Base-by-base conservation (phyloP, 2,329 filamentous ascomycete genomes). In the Dryadomyces sulphureus region DNA sequence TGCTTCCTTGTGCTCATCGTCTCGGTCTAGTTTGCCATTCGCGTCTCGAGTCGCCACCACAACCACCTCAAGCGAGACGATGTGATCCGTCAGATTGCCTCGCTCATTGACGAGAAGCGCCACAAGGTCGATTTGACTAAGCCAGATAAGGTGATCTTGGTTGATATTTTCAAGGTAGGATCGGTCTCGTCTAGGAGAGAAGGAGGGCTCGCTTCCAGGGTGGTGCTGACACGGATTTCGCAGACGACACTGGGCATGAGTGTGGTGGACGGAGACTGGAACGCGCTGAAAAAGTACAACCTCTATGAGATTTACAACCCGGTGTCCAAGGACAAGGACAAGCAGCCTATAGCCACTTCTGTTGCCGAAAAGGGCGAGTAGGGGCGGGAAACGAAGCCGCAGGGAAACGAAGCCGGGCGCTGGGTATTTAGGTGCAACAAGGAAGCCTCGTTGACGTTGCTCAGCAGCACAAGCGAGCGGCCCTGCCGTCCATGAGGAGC, bases 101-200 rank as follows among this genome's bases (percentile, higher is more conserved):
- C 68, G 35, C 64, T 79, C 25, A 74, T 88, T 50, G 77, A 78
- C 43, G 46, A 47, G 11, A 65, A 70, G 9, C 70, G 70, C 35
- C 85, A 92, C 62, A 82, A 79, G 56, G 86, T 92, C 48, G 78
- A 89, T 55, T 72, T 93, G n/a, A 75, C 70, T 41, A 73, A 70
- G n/a, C 84, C 84, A 30, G 84, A 90, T 63, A 77, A 85, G 57
- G 75, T 89, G 27, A 81, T 92, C 54, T 64, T 90, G 50, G 77
- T 92, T 47, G 84, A 92, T 55, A 73, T 92, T 47, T 90, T 83
- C 60, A 79, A 87, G 73, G 84, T 85, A 70, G 22, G 12, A 8
- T 22, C 19, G 16, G n/a, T n/a, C 3, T n/a, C 4, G 11, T 27
- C 25, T 19, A 38, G 25, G 5, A 25, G 25, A 27, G 25, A 20